Conservation (phyloP, 73 alveolate genomes). For the Symbiodinium natans region DNA sequence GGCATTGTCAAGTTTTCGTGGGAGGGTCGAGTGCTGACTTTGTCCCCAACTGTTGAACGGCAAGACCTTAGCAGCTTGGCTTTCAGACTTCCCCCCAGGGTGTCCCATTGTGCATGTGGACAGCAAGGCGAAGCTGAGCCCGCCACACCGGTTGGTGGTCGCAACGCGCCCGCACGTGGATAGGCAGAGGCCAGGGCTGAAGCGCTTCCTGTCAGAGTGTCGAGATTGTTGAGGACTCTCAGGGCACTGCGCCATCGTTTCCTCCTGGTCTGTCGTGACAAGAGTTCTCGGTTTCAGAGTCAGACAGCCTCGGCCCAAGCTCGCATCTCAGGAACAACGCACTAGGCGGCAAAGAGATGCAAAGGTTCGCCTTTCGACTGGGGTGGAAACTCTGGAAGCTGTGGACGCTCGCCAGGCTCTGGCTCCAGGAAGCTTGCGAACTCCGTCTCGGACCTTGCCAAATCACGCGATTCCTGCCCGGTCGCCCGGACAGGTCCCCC, state of each 20-base stretch:
- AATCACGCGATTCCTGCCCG: background rate
- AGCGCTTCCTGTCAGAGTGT: constrained; percentile 3
- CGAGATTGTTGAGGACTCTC: no score
- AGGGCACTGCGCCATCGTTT: no score
- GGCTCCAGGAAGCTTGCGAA: background rate
- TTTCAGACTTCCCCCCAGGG: no score
- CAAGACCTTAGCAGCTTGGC: background rate
- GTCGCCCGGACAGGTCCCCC: background rate
- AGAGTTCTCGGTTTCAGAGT: constrained; percentile 37
- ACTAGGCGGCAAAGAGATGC: no score
- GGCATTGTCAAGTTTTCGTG: no score
- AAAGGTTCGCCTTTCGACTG: background rate
- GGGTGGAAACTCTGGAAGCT: background rate
- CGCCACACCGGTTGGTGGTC: background rate
- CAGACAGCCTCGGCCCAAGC: constrained; percentile 54
- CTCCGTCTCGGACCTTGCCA: background rate
- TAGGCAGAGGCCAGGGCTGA: background rate
- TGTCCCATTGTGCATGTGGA: no score
- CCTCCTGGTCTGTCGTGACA: constrained; percentile 14
- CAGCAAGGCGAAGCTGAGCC: background rate
- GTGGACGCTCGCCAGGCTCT: background rate
- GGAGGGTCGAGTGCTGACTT: background rate
- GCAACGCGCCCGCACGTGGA: constrained; percentile 2
- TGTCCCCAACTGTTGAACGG: background rate
- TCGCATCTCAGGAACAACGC: background rate